Evolutionary conservation across 108 stramenopile species (phyloP).

Genomic region (Conticribra guillardii): DNA sequence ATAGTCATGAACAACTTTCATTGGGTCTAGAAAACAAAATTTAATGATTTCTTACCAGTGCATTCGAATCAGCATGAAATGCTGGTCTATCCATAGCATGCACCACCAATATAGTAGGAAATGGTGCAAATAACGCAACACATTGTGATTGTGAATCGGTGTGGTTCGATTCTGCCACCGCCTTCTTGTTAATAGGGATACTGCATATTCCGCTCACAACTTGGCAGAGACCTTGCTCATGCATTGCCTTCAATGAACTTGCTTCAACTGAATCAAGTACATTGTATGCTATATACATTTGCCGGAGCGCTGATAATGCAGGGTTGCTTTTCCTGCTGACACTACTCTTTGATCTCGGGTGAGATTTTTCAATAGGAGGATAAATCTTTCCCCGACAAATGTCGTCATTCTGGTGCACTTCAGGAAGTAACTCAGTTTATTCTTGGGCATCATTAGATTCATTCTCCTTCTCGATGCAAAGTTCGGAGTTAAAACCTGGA

Average conservation of each 20-base stretch:
- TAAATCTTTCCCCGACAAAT: no score
- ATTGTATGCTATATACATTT: constrained; percentile 18
- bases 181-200: not conserved
- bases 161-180: not conserved
- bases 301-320: no score
- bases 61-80: not conserved
- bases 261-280: constrained; percentile 18
- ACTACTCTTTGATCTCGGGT: no score
- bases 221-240: constrained; percentile 5
- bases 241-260: constrained; percentile 10
- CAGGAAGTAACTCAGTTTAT: no score
- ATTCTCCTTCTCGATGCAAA: no score
- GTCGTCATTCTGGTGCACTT: no score
- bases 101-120: constrained; percentile 25
- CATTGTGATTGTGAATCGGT: not conserved
- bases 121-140: not conserved
- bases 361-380: no score
- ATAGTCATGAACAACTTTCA: not conserved
- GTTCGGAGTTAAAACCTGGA: no score
- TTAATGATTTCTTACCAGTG: not conserved
- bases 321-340: no score
- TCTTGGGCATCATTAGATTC: no score
- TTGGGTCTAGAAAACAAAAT: not conserved
- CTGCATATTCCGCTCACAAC: constrained; percentile 12
- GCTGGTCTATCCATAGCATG: constrained; percentile 25